Percentiles rank a stretch among this genome's conserved stretches.
phyloP scores from a whole-genome alignment of 2,329 filamentous ascomycete species.

The Xylariales sp. region DNA sequence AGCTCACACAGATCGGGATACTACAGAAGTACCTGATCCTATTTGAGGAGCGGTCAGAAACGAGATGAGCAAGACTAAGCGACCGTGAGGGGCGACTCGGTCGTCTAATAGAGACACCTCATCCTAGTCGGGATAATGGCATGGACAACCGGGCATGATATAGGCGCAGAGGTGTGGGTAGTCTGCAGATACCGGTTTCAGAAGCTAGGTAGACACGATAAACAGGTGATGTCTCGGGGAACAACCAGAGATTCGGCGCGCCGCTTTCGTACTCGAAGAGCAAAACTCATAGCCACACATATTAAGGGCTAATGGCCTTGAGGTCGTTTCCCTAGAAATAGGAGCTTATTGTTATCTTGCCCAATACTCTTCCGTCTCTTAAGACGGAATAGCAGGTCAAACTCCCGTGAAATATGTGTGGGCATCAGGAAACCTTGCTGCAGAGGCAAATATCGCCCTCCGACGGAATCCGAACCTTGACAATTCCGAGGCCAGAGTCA shows the following conservation, averaged over 20 bases:
- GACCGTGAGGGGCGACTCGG: not conserved
- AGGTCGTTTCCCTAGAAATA: not conserved
- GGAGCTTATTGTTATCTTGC: not conserved
- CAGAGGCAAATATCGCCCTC: constrained; percentile 1
- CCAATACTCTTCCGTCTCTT: not conserved
- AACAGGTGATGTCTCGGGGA: constrained; percentile 2
- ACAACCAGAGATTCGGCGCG: not conserved
- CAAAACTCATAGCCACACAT: constrained; percentile 3
- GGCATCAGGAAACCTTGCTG: constrained; percentile 5
- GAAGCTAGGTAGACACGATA: constrained; percentile 2
- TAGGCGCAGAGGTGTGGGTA: constrained; percentile 3
- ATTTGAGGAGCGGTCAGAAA: constrained; percentile 22
- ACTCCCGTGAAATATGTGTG: constrained; percentile 1
- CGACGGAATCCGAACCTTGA: constrained; percentile 43
- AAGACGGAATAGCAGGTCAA: constrained; percentile 1
- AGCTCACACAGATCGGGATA: constrained; percentile 27
- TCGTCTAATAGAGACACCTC: constrained; percentile 3
- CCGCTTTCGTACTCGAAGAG: constrained; percentile 11
- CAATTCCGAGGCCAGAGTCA: constrained; percentile 38
- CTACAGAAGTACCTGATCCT: constrained; percentile 22
- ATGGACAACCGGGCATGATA: not conserved
- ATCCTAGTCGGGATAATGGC: not conserved
- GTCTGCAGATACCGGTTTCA: constrained; percentile 28
- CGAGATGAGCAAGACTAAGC: constrained; percentile 5
- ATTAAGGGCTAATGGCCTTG: not conserved